Conservation (phyloP, 1,139 yeast species). For the Sugiyamaella paludigena region DNA sequence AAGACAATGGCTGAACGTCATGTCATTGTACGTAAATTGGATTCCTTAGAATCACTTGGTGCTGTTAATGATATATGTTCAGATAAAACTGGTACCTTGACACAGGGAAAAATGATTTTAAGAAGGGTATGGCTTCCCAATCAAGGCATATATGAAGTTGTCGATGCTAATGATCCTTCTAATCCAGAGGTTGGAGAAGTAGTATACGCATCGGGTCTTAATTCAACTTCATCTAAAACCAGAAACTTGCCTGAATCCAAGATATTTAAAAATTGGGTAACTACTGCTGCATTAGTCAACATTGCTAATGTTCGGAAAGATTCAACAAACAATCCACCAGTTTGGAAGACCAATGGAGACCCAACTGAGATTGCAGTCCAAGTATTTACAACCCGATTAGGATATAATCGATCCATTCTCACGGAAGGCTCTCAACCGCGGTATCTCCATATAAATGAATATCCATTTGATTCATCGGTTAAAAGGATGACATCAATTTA, state of each 20-base stretch:
- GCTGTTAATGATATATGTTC: slow-evolving; percentile 80
- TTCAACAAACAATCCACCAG: slow-evolving; percentile 37
- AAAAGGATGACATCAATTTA: slow-evolving; percentile 73
- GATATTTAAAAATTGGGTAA: slow-evolving; percentile 49
- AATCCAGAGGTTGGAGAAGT: slow-evolving; percentile 57
- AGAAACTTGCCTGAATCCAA: slow-evolving; percentile 25
- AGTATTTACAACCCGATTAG: slow-evolving; percentile 61
- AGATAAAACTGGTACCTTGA: slow-evolving; percentile 70
- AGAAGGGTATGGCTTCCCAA: slow-evolving; percentile 75
- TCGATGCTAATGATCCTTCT: slow-evolving; percentile 63
- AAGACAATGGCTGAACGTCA: slow-evolving; percentile 69
- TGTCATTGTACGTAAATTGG: slow-evolving; percentile 75
- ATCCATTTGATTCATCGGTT: slow-evolving; percentile 74
- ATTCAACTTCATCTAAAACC: slow-evolving; percentile 36
- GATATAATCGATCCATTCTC: slow-evolving; percentile 46
- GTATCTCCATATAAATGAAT: slow-evolving; percentile 55
- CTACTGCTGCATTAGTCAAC: slow-evolving; percentile 68
- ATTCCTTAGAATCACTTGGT: slow-evolving; percentile 76
- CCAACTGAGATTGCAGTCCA: slow-evolving; percentile 84
- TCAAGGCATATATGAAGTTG: slow-evolving; percentile 62
- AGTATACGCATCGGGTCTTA: slow-evolving; percentile 20
- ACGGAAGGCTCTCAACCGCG: slow-evolving; percentile 35
- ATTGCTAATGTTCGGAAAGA: slow-evolving; percentile 58
- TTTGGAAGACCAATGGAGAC: slow-evolving; percentile 80
- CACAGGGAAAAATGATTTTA: slow-evolving; percentile 77